A percentile compares a stretch with the other conserved stretches of the same genome.
phyloP scores from a whole-genome alignment of 306 rosid genomes.

The Citrullus amarus region DNA sequence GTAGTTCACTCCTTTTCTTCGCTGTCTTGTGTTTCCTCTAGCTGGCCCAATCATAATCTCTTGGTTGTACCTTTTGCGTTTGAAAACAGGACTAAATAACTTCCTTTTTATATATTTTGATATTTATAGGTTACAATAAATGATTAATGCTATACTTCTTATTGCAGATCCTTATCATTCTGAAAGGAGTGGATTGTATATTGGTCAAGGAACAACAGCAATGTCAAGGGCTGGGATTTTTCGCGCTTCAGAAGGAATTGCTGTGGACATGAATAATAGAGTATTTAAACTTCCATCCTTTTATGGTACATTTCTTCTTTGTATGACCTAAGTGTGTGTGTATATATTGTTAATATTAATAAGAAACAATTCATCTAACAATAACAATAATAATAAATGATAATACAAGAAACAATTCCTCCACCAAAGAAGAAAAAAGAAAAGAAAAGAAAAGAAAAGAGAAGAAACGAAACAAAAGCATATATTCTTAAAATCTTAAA shows the following conservation, averaged over 20 bases:
- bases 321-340: not conserved
- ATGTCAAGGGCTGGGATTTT: slow-evolving; percentile 87
- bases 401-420: too few species aligned
- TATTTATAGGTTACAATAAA: not conserved
- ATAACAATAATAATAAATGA: too few species aligned
- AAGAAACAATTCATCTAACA: too few species aligned
- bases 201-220: slow-evolving; percentile 77
- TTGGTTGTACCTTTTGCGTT: not conserved
- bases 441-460: too few species aligned
- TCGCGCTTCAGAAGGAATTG: slow-evolving; percentile 60
- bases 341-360: not conserved
- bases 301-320: slow-evolving; percentile 45
- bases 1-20: not conserved
- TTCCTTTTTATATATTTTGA: not conserved
- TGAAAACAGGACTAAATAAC: not conserved
- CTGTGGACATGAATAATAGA: slow-evolving; percentile 73
- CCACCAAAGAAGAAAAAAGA: too few species aligned
- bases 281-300: slow-evolving; percentile 75
- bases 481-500: not conserved
- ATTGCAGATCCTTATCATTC: slow-evolving; percentile 55
- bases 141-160: not conserved
- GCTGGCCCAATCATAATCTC: not conserved
- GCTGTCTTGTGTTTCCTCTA: not conserved
- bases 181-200: slow-evolving; percentile 67
- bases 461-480: not conserved